Evolutionary conservation across 176 grass and related monocot species (phyloP).

Genomic region (Calamus simplicifolius): DNA sequence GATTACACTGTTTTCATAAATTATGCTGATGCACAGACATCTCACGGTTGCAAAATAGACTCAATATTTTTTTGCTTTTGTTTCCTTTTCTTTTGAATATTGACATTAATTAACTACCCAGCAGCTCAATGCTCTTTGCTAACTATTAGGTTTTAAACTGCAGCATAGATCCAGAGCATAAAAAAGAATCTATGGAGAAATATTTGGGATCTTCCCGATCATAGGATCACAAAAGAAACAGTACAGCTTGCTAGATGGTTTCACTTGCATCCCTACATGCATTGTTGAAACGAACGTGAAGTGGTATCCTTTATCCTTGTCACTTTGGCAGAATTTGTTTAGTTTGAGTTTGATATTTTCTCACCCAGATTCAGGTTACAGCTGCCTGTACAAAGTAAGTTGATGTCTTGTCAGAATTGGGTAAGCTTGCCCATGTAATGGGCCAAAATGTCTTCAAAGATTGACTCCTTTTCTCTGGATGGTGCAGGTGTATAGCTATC

Average conservation of each 20-base stretch:
- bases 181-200: constrained; percentile 87
- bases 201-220: constrained; percentile 57
- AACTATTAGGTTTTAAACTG: constrained; percentile 11
- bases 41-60: too few relatives aligned
- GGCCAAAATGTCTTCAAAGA: neutral
- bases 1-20: too few relatives aligned
- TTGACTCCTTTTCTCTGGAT: constrained; percentile 8
- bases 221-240: constrained; percentile 13
- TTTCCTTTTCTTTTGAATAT: neutral
- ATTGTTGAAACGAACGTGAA: too few relatives aligned
- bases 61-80: too few relatives aligned
- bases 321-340: too few relatives aligned
- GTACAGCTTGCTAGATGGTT: neutral
- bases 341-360: too few relatives aligned
- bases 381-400: constrained; percentile 36
- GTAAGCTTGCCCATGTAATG: neutral
- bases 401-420: neutral
- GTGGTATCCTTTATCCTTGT: too few relatives aligned
- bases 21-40: too few relatives aligned
- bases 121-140: neutral
- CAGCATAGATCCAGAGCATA: constrained; percentile 95
- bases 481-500: constrained; percentile 27
- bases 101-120: constrained; percentile 1
- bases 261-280: neutral
- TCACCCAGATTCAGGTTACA: too few relatives aligned